phyloP scores from a whole-genome alignment of 108 stramenopile species.

The Skeletonema menzelii region DNA sequence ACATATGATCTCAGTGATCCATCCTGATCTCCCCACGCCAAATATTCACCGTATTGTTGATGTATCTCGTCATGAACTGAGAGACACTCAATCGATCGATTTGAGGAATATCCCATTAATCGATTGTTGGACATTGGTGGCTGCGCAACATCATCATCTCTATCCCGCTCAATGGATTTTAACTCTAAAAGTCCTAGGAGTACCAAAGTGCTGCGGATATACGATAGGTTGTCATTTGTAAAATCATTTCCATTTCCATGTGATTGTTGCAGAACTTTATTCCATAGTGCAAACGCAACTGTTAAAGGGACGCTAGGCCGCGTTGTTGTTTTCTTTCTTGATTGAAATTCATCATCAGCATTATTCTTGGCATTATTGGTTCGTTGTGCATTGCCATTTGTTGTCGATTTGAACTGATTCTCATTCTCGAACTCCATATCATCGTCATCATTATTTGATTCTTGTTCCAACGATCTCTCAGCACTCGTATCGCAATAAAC shows the following conservation, averaged over 20 bases:
- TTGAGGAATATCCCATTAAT: background rate
- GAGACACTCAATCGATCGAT: constrained; percentile 41
- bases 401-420: background rate
- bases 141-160: constrained; percentile 25
- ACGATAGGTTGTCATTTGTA: constrained; percentile 23
- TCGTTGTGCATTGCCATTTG: background rate
- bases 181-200: constrained; percentile 49
- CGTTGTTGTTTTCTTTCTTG: background rate
- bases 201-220: constrained; percentile 47
- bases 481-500: background rate
- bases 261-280: constrained; percentile 26
- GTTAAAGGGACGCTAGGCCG: constrained; percentile 39
- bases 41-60: constrained; percentile 52
- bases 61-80: constrained; percentile 48
- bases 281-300: constrained; percentile 47
- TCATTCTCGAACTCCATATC: background rate
- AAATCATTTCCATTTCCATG: background rate
- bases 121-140: background rate
- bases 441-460: background rate
- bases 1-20: constrained; percentile 13
- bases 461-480: background rate
- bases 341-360: background rate
- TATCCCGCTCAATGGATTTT: constrained; percentile 32
- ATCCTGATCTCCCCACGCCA: constrained; percentile 31
- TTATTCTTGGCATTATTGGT: background rate